Evolutionary conservation across 441 rosid genomes (phyloP), one percentile per base, ranked within the genome.

Genomic region (Erodium texanum): DNA sequence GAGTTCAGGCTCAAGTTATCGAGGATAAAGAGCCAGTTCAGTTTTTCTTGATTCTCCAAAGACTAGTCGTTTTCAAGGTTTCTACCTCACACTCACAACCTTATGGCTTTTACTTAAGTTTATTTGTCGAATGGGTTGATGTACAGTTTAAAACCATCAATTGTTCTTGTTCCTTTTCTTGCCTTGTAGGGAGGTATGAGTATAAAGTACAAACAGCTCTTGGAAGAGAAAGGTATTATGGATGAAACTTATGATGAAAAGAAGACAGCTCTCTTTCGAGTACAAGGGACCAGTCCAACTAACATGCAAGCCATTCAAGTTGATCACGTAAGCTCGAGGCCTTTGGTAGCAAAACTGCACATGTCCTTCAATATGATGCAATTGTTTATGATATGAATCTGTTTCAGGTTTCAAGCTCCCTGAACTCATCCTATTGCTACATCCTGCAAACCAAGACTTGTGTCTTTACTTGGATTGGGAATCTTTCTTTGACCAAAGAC

Each of bases 241-340:
- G 94, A 87, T 76, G 82, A 85, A 71, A 87, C 93, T 52, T 90
- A 79, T 70, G 77, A 82, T 75, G 90, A 77, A 69, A 75, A 76
- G 68, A 82, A 78, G 71, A 73, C 77, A 6, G 91, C 96, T 45
- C 86, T 93, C 29, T 90, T 90, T 78, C 94, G 89, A 50, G 81
- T 93, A 73, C 97, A 90, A 75, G 97, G 98, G 71, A 84, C 85
- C 61, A 79, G 85, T 73, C 87, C 88, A 3, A 78, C 77, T 56
- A 84, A 80, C 78, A 84, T 90, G 96, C 97, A 90, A 77, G 97
- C 94, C 5, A 80, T 93, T 77, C 98, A 93, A 86, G 93, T 93
- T 77, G 90, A 89, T 64, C 82, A 72, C 67, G 98, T 89, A 85
- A 79, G 80, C 79, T 72, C 48, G 48, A 65, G 65, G 22, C 48